phyloP scores from a whole-genome alignment of 805 yeast genomes.

The Torulaspora franciscae region DNA sequence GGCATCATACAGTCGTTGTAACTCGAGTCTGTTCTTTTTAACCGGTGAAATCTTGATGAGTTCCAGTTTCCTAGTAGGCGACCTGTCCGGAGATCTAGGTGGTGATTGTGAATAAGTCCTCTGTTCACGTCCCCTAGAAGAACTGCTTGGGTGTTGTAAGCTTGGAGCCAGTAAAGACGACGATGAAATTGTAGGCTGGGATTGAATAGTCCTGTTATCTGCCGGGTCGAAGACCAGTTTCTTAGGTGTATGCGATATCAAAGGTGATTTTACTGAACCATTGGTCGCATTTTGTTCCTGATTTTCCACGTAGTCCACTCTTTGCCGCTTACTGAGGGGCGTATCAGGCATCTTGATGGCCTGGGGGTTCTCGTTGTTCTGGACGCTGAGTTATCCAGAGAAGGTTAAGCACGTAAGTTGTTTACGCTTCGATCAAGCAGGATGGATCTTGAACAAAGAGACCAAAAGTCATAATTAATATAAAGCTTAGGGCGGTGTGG shows the following conservation, averaged over 20 bases:
- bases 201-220: slow-evolving; percentile 22
- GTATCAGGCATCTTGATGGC: slow-evolving; percentile 12
- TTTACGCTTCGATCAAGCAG: slow-evolving; percentile 4
- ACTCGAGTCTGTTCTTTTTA: slow-evolving; percentile 35
- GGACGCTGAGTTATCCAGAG: neutral
- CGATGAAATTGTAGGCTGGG: slow-evolving; percentile 25
- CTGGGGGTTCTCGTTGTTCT: neutral
- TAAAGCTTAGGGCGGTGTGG: too few species aligned
- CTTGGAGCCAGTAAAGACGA: slow-evolving; percentile 24
- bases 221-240: slow-evolving; percentile 26
- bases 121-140: slow-evolving; percentile 36
- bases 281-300: neutral
- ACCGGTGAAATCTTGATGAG: slow-evolving; percentile 41
- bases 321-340: slow-evolving; percentile 25
- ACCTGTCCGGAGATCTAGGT: slow-evolving; percentile 36
- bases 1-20: slow-evolving; percentile 28
- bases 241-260: slow-evolving; percentile 25
- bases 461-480: too few species aligned
- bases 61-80: slow-evolving; percentile 40
- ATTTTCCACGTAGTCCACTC: slow-evolving; percentile 1
- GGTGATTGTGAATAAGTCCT: slow-evolving; percentile 31
- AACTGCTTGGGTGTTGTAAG: slow-evolving; percentile 33
- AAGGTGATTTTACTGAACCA: slow-evolving; percentile 9
- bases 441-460: neutral
- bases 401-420: neutral